phyloP scores from a whole-genome alignment of 176 grass and related monocot species.

The Zoysia japonica region DNA sequence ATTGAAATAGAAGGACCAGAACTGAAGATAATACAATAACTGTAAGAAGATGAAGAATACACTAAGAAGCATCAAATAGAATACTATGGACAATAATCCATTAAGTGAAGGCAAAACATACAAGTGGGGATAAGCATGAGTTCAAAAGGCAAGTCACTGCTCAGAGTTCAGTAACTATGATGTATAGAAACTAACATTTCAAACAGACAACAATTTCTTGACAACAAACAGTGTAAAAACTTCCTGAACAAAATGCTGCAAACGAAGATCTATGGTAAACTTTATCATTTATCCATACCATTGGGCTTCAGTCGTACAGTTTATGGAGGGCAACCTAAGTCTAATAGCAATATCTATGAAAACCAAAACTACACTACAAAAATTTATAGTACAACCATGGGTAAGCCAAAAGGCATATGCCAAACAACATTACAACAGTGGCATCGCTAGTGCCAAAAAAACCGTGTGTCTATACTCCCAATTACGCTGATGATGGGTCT shows the following conservation, averaged over 20 bases:
- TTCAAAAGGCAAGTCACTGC: background rate
- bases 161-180: conserved; percentile 1
- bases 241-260: background rate
- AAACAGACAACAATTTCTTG: conserved; percentile 20
- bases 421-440: conserved; percentile 47
- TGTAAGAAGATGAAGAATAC: background rate
- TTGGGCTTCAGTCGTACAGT: conserved; percentile 39
- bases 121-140: background rate
- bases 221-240: background rate
- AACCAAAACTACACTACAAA: conserved; percentile 44
- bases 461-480: conserved; percentile 11
- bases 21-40: background rate
- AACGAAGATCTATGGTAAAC: background rate
- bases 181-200: too few species aligned
- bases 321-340: conserved; percentile 33
- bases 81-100: background rate
- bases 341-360: conserved; percentile 22
- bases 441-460: conserved; percentile 35
- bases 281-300: conserved; percentile 25
- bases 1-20: background rate
- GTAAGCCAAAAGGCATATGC: background rate
- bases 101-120: conserved; percentile 11
- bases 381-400: conserved; percentile 43
- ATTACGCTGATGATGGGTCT: conserved; percentile 33
- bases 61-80: background rate